Evolutionary conservation across 495 filamentous ascomycete species (phyloP).

Genomic region (Neurospora sp.): DNA sequence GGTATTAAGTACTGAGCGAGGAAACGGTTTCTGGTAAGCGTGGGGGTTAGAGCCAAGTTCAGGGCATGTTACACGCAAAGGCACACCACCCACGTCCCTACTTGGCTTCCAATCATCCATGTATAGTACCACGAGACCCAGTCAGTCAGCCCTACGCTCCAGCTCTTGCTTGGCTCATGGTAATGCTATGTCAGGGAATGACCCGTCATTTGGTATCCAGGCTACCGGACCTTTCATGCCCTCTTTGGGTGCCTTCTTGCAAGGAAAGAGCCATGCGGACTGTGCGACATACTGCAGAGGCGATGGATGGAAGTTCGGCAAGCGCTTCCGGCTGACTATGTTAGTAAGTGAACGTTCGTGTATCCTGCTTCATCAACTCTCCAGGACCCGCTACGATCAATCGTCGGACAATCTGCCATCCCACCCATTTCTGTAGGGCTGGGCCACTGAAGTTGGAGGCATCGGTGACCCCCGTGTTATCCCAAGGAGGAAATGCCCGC

Average conservation of each 20-base stretch:
- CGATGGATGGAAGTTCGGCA: background rate
- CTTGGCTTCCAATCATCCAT: background rate
- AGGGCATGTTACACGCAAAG: background rate
- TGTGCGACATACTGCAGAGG: background rate
- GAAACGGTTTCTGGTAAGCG: background rate
- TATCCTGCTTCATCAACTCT: background rate
- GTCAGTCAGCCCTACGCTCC: background rate
- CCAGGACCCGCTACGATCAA: no score
- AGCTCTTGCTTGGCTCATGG: background rate
- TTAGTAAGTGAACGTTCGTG: background rate
- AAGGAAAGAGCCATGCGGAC: background rate
- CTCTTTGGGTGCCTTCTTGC: background rate
- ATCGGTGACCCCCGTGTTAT: background rate
- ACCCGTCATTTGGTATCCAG: background rate
- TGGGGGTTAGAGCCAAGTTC: background rate
- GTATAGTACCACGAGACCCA: background rate
- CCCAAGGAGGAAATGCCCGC: no score
- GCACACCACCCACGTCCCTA: background rate
- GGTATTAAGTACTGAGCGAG: background rate
- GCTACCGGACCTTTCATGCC: background rate
- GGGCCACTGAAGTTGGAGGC: background rate
- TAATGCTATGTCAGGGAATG: background rate
- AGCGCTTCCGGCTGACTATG: background rate
- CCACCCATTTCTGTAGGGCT: background rate
- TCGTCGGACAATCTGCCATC: no score